Evolutionary conservation across 345 rosid species (phyloP).

Genomic region (Eutrema yunnanense): DNA sequence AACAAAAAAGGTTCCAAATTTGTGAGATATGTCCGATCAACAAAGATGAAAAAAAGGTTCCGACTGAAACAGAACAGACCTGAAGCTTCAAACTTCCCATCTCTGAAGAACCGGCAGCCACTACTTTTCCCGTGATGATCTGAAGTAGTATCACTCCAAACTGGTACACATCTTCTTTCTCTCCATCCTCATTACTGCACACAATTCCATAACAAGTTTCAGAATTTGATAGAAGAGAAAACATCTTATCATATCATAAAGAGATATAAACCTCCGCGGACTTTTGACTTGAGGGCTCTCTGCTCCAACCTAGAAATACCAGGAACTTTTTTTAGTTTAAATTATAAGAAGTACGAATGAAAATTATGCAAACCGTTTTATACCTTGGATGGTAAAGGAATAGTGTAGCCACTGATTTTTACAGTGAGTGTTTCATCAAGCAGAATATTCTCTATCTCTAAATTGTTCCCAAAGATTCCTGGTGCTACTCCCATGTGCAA

Average conservation of each 20-base stretch:
- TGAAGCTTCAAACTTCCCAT: slow-evolving; percentile 47
- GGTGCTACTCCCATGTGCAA: slow-evolving; percentile 84
- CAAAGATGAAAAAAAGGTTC: neutral
- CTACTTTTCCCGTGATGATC: slow-evolving; percentile 56
- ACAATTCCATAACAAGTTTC: neutral
- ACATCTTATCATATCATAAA: neutral
- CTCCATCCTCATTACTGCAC: slow-evolving; percentile 44
- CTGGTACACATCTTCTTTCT: slow-evolving; percentile 83
- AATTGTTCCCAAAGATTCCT: slow-evolving; percentile 66
- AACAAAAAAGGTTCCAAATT: neutral
- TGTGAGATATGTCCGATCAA: neutral
- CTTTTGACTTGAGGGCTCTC: slow-evolving; percentile 35
- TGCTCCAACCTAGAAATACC: slow-evolving; percentile 43
- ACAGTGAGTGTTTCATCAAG: slow-evolving; percentile 74
- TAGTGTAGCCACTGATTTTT: slow-evolving; percentile 59
- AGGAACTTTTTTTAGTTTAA: neutral
- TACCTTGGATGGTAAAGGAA: slow-evolving; percentile 74
- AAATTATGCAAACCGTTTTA: neutral
- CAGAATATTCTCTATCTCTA: slow-evolving; percentile 65
- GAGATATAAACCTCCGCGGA: slow-evolving; percentile 7
- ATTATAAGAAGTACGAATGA: neutral
- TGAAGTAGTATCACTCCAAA: slow-evolving; percentile 69
- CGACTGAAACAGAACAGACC: slow-evolving; percentile 32
- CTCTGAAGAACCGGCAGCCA: slow-evolving; percentile 38
- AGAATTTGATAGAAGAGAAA: neutral